These are phyloP conservation scores for Diaporthe humulicola DNA, from an alignment of 2,329 filamentous ascomycete species.

Conservation along the genomic window DNA sequence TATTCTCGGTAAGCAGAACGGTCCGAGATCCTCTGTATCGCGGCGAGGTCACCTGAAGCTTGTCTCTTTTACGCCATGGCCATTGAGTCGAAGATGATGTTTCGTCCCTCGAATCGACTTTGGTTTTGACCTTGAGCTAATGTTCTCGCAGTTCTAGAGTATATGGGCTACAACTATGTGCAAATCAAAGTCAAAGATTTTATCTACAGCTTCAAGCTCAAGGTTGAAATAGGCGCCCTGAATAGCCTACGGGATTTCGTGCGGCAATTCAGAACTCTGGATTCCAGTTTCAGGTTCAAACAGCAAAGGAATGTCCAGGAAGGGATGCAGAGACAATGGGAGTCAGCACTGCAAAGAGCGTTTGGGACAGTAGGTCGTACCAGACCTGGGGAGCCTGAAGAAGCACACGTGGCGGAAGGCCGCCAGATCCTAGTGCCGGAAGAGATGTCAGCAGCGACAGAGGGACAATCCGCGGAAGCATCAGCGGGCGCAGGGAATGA, in stretches of 20 bases:
- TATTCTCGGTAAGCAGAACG: constrained; percentile 45
- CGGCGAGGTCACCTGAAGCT: no score
- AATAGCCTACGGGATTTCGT: constrained; percentile 50
- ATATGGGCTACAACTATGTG: constrained; percentile 54
- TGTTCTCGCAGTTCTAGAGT: constrained; percentile 47
- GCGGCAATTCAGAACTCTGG: constrained; percentile 15
- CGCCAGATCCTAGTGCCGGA: constrained; percentile 15
- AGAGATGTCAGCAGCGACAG: background rate
- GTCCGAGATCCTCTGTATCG: no score
- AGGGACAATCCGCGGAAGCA: background rate
- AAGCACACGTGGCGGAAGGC: constrained; percentile 22
- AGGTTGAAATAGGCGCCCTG: constrained; percentile 69
- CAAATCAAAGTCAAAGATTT: constrained; percentile 57
- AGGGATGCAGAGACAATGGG: constrained; percentile 35
- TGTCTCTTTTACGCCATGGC: background rate
- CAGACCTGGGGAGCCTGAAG: constrained; percentile 1
- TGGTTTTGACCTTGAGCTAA: background rate
- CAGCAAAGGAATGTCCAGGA: constrained; percentile 24
- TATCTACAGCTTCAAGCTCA: constrained; percentile 61
- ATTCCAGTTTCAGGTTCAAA: constrained; percentile 6
- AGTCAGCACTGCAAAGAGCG: constrained; percentile 29
- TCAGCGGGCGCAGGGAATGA: background rate
- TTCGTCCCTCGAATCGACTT: background rate
- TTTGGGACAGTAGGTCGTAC: constrained; percentile 13
- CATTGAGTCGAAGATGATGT: background rate